Percentiles rank a stretch among this genome's conserved stretches.
Evolutionary conservation across 148 eudicot species (phyloP).

Genomic region (Spergularia marina): DNA sequence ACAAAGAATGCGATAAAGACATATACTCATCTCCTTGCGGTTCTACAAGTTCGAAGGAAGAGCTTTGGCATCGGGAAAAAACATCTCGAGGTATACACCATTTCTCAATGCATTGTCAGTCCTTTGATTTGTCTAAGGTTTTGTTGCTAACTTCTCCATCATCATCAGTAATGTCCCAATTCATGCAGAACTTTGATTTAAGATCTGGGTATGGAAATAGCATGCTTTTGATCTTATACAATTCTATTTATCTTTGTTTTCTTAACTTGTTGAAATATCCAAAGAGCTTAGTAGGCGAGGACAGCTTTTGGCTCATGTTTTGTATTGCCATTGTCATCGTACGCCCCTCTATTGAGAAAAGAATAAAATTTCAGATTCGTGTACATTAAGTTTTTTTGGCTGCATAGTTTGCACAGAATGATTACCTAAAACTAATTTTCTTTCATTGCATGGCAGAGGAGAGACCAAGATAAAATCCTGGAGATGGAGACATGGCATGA

Average conservation of each 20-base stretch:
- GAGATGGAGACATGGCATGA: constrained; percentile 97
- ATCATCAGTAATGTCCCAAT: not conserved
- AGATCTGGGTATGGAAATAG: not conserved
- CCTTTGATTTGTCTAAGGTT: not conserved
- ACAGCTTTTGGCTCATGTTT: not conserved
- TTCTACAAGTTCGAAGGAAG: constrained; percentile 70
- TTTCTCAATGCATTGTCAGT: not conserved
- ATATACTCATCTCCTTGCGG: constrained; percentile 74
- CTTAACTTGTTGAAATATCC: not conserved
- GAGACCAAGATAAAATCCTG: constrained; percentile 39
- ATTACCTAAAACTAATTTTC: not conserved
- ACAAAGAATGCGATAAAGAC: constrained; percentile 58
- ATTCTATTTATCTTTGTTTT: not conserved
- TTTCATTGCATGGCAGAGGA: constrained; percentile 42
- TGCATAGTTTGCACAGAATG: not conserved
- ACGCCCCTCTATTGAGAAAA: not conserved
- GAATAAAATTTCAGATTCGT: not conserved
- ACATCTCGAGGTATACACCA: constrained; percentile 43
- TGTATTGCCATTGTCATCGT: not conserved
- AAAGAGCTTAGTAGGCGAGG: not conserved
- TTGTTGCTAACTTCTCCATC: not conserved
- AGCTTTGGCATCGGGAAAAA: constrained; percentile 48
- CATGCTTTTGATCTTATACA: not conserved
- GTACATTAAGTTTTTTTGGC: not conserved
- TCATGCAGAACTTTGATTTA: not conserved